A percentile compares a stretch with the other conserved stretches of the same genome.
phyloP scores from a whole-genome alignment of 495 filamentous ascomycete genomes.

The Xylaria castorea region DNA sequence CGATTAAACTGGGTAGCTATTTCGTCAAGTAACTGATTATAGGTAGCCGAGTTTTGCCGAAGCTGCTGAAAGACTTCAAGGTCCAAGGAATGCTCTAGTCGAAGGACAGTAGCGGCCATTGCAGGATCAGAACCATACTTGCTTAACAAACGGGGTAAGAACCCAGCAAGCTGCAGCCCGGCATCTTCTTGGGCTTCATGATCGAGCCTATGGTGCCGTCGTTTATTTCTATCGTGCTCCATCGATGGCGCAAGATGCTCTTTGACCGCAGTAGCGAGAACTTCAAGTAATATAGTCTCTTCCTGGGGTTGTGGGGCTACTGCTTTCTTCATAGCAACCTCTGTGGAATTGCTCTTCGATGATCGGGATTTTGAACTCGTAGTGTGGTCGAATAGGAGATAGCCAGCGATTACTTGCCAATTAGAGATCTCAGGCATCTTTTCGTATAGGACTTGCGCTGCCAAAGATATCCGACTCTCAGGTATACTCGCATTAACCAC shows the following conservation, averaged over 20 bases:
- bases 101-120: conserved; percentile 82
- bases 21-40: conserved; percentile 84
- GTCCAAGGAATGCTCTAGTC: conserved; percentile 86
- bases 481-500: conserved; percentile 62
- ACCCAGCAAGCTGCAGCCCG: conserved; percentile 72
- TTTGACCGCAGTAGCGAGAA: conserved; percentile 81
- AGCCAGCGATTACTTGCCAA: conserved; percentile 89
- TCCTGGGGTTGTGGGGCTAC: conserved; percentile 79
- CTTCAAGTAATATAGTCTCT: conserved; percentile 83
- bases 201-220: conserved; percentile 63
- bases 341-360: conserved; percentile 52
- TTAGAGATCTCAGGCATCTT: conserved; percentile 77
- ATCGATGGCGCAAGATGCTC: conserved; percentile 64
- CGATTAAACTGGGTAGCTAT: conserved; percentile 92
- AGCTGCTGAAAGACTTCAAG: conserved; percentile 88
- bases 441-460: conserved; percentile 83
- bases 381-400: conserved; percentile 91
- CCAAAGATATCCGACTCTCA: conserved; percentile 84
- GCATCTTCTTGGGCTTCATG: conserved; percentile 73
- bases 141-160: conserved; percentile 84
- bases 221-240: conserved; percentile 69
- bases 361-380: conserved; percentile 54
- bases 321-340: conserved; percentile 64
- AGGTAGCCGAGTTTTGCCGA: conserved; percentile 82
- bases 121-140: conserved; percentile 91